Percentiles rank a stretch among this genome's conserved stretches.
Evolutionary conservation across 768 basidiomycete genomes (phyloP).

Genomic region (Lactifluus hygrophoroides): DNA sequence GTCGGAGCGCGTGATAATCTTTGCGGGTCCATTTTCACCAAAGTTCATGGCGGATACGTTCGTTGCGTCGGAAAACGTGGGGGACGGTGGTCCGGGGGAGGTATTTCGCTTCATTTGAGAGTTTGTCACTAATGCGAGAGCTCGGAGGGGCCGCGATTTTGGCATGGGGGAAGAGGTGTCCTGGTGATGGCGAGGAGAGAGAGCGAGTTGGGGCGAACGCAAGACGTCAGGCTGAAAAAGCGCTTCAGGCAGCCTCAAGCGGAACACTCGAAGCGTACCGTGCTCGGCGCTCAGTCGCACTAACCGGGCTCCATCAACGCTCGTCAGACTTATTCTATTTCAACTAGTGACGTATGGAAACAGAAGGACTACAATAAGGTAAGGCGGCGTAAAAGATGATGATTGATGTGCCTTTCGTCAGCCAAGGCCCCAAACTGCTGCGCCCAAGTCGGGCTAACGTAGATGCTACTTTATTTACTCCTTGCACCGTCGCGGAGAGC

Average conservation of each 20-base stretch:
- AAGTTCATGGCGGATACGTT: slow-evolving; percentile 72
- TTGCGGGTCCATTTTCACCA: slow-evolving; percentile 63
- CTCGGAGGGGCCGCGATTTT: slow-evolving; percentile 50
- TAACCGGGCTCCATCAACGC: neutral
- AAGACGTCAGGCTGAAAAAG: neutral
- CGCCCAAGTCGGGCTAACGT: no score
- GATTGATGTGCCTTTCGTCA: neutral
- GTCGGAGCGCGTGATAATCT: slow-evolving; percentile 75
- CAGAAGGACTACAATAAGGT: neutral
- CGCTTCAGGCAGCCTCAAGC: neutral
- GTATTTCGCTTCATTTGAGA: slow-evolving; percentile 30
- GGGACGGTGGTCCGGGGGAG: slow-evolving; percentile 63
- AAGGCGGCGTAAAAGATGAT: neutral
- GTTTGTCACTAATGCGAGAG: slow-evolving; percentile 33
- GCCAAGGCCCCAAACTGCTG: neutral
- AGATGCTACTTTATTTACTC: neutral
- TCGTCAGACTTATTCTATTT: neutral
- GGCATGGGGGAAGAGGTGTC: slow-evolving; percentile 29
- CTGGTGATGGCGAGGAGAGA: neutral
- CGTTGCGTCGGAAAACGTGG: slow-evolving; percentile 76
- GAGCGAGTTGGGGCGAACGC: neutral
- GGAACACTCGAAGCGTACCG: neutral
- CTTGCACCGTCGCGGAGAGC: neutral
- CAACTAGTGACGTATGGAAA: neutral
- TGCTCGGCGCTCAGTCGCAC: neutral